Evolutionary conservation across 768 basidiomycete species (phyloP), one percentile per base, ranked within the genome.

Genomic region (Russula virescens): DNA sequence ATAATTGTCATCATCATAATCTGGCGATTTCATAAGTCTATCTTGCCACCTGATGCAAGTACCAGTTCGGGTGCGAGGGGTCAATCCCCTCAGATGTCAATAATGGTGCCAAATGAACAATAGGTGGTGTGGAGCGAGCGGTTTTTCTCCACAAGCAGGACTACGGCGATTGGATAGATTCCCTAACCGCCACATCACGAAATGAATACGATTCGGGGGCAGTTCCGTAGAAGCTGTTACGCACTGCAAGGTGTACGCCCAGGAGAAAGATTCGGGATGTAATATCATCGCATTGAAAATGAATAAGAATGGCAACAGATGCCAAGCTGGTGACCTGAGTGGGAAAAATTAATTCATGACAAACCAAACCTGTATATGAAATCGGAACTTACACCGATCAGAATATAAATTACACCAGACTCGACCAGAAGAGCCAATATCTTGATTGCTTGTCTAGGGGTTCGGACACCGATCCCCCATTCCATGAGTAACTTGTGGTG

Each of bases 91-190:
- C 31, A 8, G 31, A 31, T 8, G 8, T 31, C 31, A 31, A 31
- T 31, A 8, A 31, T 31, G 31, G 31, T 31, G 31, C 31, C 31
- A 31, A 31, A 31, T 3, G 31, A 31, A 31, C 31, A 4, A 31
- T 4, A 31, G 3, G 31, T 31, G 31, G 31, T 4, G 31, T 34
- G n/a, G 4, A 55, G 31, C 31, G 51, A 13, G 7, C n/a, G 0
- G 26, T 18, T 43, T 18, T 40, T 34, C 5, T 58, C 35, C 10
- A 43, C 46, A 10, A 61, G 28, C 18, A 61, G 9, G 13, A 62
- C 23, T 9, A 51, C 47, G 61, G 38, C 25, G 34, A 57, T 51
- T 3, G 55, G 61, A 38, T 62, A 57, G 13, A 62, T 62, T 40
- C 61, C 48, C 55, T 62, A 46, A 4, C 21, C 21, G 9, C 8